Base-by-base conservation (phyloP, 148 eudicot species). In the Vaccinium corymbosum region DNA sequence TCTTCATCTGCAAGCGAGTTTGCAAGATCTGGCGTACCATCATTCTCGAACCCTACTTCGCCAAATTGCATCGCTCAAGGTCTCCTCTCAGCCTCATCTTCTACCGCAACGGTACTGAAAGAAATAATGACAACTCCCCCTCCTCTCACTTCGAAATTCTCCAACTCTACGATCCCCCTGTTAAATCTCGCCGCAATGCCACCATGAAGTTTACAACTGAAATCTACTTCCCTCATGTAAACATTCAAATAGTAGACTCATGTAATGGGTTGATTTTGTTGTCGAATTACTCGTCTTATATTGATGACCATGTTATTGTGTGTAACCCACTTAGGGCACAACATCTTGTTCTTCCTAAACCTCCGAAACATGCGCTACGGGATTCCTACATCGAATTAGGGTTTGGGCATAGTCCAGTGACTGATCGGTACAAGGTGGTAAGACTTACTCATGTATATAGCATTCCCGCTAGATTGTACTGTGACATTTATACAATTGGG, bases 1-100 rank as follows among this genome's bases (percentile, higher is more conserved):
- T 68, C 42, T 25, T 68, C 12, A 11, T 4, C 6, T 35, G 76
- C 76, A 71, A 71, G 48, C 2, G 20, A 6, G 76, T 73, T 5
- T 73, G 76, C 76, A 73, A 35, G n/a, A 16, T 7, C 49, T 73
- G 50, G 76, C 49, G 11, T 1, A 1, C 16, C 76, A n/a, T 32
- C 19, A 13, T 17, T 17, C 76, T 35, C 3, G 50, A 38, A 6
- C 76, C 50, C 76, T 1, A 73, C 20, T 73, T 73, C n/a, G 76
- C 50, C 51, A 42, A 73, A 73, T 38, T 73, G 76, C 76, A 73
- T 17, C 76, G 6, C 76, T 38, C 50, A 8, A 72, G 76, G n/a
- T 38, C 76, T 38, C n/a, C 50, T 7, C 20, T 6, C 76, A 35
- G 76, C 38, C 76, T 72, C 49, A 38, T 73, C 11, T 38, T 17